These are phyloP conservation scores for Nemophila menziesii DNA, from an alignment of 257 asterid species.

Conservation along the genomic window DNA sequence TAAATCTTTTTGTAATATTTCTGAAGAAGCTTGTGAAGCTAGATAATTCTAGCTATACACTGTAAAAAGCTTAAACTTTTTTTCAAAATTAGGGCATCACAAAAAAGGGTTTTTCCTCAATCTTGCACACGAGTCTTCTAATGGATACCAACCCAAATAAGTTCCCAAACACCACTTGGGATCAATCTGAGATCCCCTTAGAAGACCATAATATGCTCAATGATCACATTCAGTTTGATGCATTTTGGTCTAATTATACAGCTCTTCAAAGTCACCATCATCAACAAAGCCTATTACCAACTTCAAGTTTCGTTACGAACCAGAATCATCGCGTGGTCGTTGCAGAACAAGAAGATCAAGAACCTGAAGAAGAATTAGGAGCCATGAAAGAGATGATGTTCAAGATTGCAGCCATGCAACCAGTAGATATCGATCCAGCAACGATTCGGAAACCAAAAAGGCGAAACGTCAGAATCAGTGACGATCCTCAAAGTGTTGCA, in stretches of 20 bases:
- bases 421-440: conserved; percentile 79
- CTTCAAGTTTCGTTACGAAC: conserved; percentile 6
- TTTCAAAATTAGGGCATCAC: background rate
- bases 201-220: conserved; percentile 12
- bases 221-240: conserved; percentile 14
- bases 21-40: background rate
- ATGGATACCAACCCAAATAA: conserved; percentile 39
- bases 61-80: background rate
- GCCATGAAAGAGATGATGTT: conserved; percentile 90
- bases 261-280: conserved; percentile 5
- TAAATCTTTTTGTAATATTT: background rate
- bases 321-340: background rate
- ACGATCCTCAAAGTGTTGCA: conserved; percentile 88
- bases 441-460: conserved; percentile 53
- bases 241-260: conserved; percentile 30
- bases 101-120: background rate
- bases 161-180: conserved; percentile 23
- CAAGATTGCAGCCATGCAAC: conserved; percentile 91
- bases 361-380: conserved; percentile 50
- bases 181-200: conserved; percentile 19
- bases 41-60: background rate
- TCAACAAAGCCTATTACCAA: conserved; percentile 9
- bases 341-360: conserved; percentile 14
- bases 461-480: conserved; percentile 70
- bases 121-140: background rate